phyloP scores from a whole-genome alignment of 108 stramenopile genomes.

The Nitzschia sp. region DNA sequence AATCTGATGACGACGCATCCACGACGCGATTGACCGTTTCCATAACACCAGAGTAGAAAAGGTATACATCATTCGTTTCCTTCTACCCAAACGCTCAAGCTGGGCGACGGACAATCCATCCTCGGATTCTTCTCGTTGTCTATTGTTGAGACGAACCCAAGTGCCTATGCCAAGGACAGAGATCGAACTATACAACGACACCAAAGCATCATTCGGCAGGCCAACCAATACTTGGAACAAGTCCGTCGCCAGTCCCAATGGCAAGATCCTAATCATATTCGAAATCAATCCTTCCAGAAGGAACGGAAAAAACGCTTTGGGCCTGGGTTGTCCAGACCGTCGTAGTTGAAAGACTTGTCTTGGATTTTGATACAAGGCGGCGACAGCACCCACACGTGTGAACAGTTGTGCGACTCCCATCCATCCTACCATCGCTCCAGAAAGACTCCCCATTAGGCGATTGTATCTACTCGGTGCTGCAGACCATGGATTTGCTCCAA shows the following conservation, averaged over 20 bases:
- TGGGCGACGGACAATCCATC: background rate
- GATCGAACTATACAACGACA: slow-evolving; percentile 17
- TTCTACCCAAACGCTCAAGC: background rate
- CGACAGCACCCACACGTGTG: slow-evolving; percentile 57
- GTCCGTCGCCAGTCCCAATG: slow-evolving; percentile 51
- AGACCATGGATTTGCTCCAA: background rate
- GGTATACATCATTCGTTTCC: background rate
- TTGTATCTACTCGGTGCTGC: background rate
- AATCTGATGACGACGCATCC: background rate
- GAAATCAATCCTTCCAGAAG: slow-evolving; percentile 37
- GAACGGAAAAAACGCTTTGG: slow-evolving; percentile 42
- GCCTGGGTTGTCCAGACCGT: slow-evolving; percentile 47
- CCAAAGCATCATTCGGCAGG: slow-evolving; percentile 1
- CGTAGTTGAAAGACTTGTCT: slow-evolving; percentile 53
- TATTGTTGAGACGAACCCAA: slow-evolving; percentile 22
- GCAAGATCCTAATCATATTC: slow-evolving; percentile 31
- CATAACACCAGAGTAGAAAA: background rate
- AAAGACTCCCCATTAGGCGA: background rate
- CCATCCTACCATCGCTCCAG: slow-evolving; percentile 13
- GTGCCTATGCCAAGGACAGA: slow-evolving; percentile 34
- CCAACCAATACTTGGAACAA: slow-evolving; percentile 16
- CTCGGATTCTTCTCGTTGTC: background rate
- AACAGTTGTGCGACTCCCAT: slow-evolving; percentile 32
- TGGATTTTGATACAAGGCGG: slow-evolving; percentile 61
- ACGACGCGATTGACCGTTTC: background rate